Evolutionary conservation across 257 asterid genomes (phyloP), one percentile per base, ranked within the genome.

Genomic region (Misopates orontium): DNA sequence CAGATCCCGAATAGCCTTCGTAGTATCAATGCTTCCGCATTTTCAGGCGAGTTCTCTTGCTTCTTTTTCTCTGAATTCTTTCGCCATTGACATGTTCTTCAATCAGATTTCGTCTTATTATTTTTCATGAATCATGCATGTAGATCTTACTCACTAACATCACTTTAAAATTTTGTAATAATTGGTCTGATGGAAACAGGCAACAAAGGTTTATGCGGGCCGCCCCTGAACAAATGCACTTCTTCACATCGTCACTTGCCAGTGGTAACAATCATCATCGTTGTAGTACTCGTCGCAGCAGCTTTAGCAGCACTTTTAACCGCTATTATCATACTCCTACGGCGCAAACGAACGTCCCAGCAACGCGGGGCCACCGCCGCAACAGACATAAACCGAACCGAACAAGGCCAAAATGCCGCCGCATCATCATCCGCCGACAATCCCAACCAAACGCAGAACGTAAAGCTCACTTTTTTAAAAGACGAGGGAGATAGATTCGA

Each of bases 151-250:
- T n/a, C n/a, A n/a, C n/a, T n/a, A n/a, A 28, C 3, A 28, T 28
- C 36, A 28, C 7, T 28, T 28, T 28, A 2, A 28, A 2, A 28
- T 3, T 28, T 28, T 7, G 7, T 28, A 28, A 28, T 28, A 36
- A 4, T 36, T 36, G 1, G 42, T 36, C 11, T 36, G 42, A 36
- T 36, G 53, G 55, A 58, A 31, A 59, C 80, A 88, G 98, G 93
- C 44, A 88, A 94, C 80, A 31, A 23, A 42, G 72, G 70, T 28
- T 78, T 94, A 11, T 94, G 99, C 31, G 99, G 96, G 1, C 62
- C 64, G 20, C 99, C 99, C 23, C 74, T 94, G 73, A 8, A 58
- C 56, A 6, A 69, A 19, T 94, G 99, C 82, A 4, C 11, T 1
- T 0, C 72, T 0, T 61, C 69, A 66, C 13, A 23, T 60, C n/a